Conservation (phyloP, 2,329 filamentous ascomycete species). For the Samsoniella hepiali region DNA sequence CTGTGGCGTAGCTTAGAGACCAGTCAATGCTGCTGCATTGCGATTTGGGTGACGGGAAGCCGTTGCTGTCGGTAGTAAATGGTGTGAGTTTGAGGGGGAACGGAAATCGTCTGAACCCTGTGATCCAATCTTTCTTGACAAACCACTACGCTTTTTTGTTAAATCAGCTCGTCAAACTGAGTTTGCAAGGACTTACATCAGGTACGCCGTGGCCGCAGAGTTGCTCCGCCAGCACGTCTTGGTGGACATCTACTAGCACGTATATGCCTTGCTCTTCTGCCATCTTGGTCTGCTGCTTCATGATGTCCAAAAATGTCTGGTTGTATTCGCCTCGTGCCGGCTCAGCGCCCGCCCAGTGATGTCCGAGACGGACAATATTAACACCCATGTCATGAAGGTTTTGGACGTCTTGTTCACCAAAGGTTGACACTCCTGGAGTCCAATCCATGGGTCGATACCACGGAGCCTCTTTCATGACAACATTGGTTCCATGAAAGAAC, state of each 20-base stretch:
- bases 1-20: slow-evolving; percentile 21
- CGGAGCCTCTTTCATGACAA: slow-evolving; percentile 24
- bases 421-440: slow-evolving; percentile 21
- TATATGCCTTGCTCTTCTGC: slow-evolving; percentile 23
- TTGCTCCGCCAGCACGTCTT: slow-evolving; percentile 21
- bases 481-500: slow-evolving; percentile 24
- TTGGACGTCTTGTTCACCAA: slow-evolving; percentile 21
- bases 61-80: slow-evolving; percentile 19
- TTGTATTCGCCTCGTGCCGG: slow-evolving; percentile 22
- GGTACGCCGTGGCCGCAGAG: slow-evolving; percentile 23
- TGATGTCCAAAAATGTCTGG: slow-evolving; percentile 22
- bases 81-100: slow-evolving; percentile 20
- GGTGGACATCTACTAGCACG: slow-evolving; percentile 23
- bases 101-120: slow-evolving; percentile 18
- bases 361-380: slow-evolving; percentile 23
- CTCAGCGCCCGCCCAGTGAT: slow-evolving; percentile 23
- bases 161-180: background rate
- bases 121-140: slow-evolving; percentile 21
- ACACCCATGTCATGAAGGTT: slow-evolving; percentile 23
- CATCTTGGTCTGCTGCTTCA: slow-evolving; percentile 22
- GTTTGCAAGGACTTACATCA: slow-evolving; percentile 17
- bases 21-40: slow-evolving; percentile 21
- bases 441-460: slow-evolving; percentile 23
- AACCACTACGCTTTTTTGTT: slow-evolving; percentile 20
- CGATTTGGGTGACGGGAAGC: slow-evolving; percentile 21